Evolutionary conservation across 768 basidiomycete species (phyloP), one percentile per base, ranked within the genome.

Genomic region (Piloderma croceum): DNA sequence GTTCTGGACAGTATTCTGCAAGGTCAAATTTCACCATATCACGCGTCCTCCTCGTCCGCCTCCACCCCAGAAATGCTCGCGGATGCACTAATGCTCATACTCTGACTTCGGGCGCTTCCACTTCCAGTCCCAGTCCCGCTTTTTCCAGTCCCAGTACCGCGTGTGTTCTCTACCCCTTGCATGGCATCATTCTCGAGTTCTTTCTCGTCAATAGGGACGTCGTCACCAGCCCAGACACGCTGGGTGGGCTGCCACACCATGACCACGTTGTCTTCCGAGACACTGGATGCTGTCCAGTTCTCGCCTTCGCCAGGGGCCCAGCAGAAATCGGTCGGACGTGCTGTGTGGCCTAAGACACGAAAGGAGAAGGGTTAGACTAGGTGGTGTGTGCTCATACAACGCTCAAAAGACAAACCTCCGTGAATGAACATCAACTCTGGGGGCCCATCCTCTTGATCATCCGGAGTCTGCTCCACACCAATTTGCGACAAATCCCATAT

Each of bases 241-340:
- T 90, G 86, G 13, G 87, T 90, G 12, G 94, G 93, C 57, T 92
- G 89, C 96, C 96, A 99, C 5, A 94, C 79, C 89, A 94, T 93
- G 31, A 90, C 75, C 18, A 97, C 80, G 49, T 99, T 99, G 60
- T 99, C 94, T 59, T 98, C 94, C 0, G 93, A 94, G n/a, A 86
- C 78, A 47, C 79, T 91, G 5, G 82, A 72, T 1, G 83, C 72
- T 6, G 85, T 90, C 90, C 90, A 94, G 47, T 81, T 80, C 54
- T 93, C 90, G 15, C 68, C 68, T 49, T 74, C 68, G 11, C 79
- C 83, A 3, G 89, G 86, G n/a, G 86, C 90, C 96, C 96, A 98
- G 54, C 83, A 86, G 60, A 98, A 83, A 63, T 99, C 96, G 1
- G 89, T 87, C 2, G 91, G 91, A 24, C 89, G 79, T 21, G 90